phyloP scores from a whole-genome alignment of 2,329 filamentous ascomycete species.

The Dothistroma pini region DNA sequence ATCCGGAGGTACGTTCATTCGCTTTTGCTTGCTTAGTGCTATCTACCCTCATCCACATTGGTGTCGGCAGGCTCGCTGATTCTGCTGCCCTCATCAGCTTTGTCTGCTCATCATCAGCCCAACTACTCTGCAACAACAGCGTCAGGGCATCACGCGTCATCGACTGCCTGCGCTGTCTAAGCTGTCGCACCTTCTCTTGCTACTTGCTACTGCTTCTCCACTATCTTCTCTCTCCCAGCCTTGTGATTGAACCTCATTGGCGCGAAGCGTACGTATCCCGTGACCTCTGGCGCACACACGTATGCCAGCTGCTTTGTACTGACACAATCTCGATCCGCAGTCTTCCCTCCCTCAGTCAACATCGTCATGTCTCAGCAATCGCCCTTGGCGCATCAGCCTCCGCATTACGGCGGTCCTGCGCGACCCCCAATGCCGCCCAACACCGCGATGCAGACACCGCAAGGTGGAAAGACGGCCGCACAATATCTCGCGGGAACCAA shows the following conservation, averaged over 20 bases:
- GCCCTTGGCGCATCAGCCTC: constrained; percentile 4
- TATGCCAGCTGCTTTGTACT: constrained; percentile 1
- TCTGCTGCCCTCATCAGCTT: neutral
- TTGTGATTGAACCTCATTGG: neutral
- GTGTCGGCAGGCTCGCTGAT: neutral
- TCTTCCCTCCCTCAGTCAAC: neutral
- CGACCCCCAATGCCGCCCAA: constrained; percentile 54
- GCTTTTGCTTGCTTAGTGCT: no score
- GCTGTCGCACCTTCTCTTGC: neutral
- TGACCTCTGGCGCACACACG: neutral
- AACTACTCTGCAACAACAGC: neutral
- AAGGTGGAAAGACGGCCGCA: constrained; percentile 59
- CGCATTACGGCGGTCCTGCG: constrained; percentile 45
- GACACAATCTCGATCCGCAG: neutral
- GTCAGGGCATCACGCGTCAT: neutral
- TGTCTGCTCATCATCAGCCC: neutral
- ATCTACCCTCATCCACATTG: no score
- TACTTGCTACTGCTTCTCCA: neutral
- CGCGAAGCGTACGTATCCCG: neutral
- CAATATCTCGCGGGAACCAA: constrained; percentile 76
- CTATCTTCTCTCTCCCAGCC: neutral
- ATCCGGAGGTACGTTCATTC: no score
- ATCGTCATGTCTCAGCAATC: constrained; percentile 1
- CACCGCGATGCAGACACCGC: constrained; percentile 43
- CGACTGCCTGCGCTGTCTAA: neutral